phyloP scores from a whole-genome alignment of 352 stramenopile species.

The Phytopythium ostracodes region DNA sequence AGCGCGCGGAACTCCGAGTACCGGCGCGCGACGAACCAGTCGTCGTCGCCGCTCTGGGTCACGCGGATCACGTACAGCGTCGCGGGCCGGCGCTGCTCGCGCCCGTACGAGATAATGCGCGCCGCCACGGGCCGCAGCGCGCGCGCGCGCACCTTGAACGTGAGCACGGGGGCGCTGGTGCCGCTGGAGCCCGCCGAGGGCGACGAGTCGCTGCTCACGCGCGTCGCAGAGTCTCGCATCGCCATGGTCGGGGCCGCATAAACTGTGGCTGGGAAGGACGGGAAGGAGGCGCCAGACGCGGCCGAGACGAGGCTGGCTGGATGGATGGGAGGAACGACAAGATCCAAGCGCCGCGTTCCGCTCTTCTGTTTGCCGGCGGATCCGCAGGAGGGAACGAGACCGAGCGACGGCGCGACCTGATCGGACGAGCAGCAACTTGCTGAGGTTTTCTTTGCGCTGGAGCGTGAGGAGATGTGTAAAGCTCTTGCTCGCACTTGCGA shows the following conservation, averaged over 20 bases:
- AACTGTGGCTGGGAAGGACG: not conserved
- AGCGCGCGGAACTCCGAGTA: constrained; percentile 74
- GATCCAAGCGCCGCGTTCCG: too few species aligned
- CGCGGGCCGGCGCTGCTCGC: constrained; percentile 39
- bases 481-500: too few species aligned
- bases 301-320: too few species aligned
- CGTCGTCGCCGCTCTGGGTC: constrained; percentile 30
- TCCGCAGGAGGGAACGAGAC: too few species aligned
- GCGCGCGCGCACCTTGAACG: constrained; percentile 36
- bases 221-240: not conserved
- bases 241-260: not conserved
- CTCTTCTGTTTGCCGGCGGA: too few species aligned
- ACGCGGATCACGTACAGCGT: constrained; percentile 77
- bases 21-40: constrained; percentile 73
- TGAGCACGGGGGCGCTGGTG: constrained; percentile 2
- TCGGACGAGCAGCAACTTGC: too few species aligned
- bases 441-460: too few species aligned
- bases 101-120: constrained; percentile 66
- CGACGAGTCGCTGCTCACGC: not conserved
- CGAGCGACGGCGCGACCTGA: too few species aligned
- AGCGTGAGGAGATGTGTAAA: too few species aligned
- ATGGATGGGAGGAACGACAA: too few species aligned
- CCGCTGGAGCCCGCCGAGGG: not conserved
- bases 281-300: too few species aligned
- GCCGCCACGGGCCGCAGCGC: constrained; percentile 57